phyloP scores from a whole-genome alignment of 257 asterid species.

The Jacaranda mimosifolia region DNA sequence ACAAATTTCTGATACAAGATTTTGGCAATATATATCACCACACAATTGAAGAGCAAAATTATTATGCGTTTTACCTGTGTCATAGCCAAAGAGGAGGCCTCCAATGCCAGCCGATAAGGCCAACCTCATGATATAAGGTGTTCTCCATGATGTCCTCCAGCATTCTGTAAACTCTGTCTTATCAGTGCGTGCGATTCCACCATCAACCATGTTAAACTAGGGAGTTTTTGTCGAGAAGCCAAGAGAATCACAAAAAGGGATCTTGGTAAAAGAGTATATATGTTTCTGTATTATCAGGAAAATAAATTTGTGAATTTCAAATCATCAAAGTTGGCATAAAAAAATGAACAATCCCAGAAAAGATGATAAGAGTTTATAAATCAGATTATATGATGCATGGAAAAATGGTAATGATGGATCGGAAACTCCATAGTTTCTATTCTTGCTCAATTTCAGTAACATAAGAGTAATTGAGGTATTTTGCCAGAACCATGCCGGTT shows the following conservation, averaged over 20 bases:
- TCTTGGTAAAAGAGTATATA: neutral
- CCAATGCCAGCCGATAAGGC: conserved; percentile 60
- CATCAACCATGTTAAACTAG: conserved; percentile 37
- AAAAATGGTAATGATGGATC: too few relatives aligned
- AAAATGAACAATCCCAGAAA: too few relatives aligned
- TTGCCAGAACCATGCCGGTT: too few relatives aligned
- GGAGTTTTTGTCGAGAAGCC: neutral
- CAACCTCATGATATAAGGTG: conserved; percentile 54
- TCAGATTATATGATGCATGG: too few relatives aligned
- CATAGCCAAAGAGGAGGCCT: conserved; percentile 55
- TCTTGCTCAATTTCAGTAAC: too few relatives aligned
- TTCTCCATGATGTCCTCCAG: conserved; percentile 48
- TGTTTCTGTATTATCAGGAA: neutral
- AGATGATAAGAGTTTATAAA: too few relatives aligned
- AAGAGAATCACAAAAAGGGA: neutral
- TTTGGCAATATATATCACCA: too few relatives aligned
- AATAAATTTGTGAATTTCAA: neutral
- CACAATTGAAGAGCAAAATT: neutral
- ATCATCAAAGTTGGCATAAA: neutral
- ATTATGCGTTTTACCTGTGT: conserved; percentile 36
- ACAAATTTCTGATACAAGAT: too few relatives aligned
- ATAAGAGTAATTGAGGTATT: too few relatives aligned
- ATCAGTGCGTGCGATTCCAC: conserved; percentile 30
- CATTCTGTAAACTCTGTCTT: conserved; percentile 55
- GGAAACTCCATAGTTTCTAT: too few relatives aligned